Percentiles rank a stretch among this genome's conserved stretches.
Conservation (phyloP, 192 early-diverging fungal genomes). For the Coemansia pectinata region DNA sequence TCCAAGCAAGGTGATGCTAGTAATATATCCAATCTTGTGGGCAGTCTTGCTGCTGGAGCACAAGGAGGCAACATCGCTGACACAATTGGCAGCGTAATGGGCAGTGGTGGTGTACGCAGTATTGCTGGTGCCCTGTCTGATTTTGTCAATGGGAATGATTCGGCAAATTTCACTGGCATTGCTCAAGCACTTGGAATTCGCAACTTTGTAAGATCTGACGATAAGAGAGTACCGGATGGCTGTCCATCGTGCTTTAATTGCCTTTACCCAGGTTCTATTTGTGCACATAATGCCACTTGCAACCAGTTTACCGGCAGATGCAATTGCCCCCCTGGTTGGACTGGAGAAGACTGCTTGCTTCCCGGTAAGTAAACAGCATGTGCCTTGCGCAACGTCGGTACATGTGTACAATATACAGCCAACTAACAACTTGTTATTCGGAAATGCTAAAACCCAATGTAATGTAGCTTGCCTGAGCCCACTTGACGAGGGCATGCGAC, state of each 20-base stretch:
- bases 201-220: constrained; percentile 37
- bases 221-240: constrained; percentile 48
- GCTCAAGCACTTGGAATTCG: constrained; percentile 46
- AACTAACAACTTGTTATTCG: neutral
- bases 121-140: constrained; percentile 23
- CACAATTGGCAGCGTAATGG: constrained; percentile 1
- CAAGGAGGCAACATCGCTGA: constrained; percentile 6
- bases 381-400: neutral
- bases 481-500: constrained; percentile 63
- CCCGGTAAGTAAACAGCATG: constrained; percentile 50
- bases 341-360: constrained; percentile 71
- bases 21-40: neutral
- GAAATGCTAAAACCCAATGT: neutral
- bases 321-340: constrained; percentile 76
- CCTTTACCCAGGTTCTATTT: constrained; percentile 69
- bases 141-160: constrained; percentile 43
- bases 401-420: neutral
- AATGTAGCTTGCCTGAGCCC: constrained; percentile 74
- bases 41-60: constrained; percentile 3
- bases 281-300: constrained; percentile 74
- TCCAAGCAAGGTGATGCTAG: neutral
- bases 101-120: constrained; percentile 12
- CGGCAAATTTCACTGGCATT: constrained; percentile 21
- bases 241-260: constrained; percentile 89
- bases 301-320: constrained; percentile 74